phyloP scores from a whole-genome alignment of 306 rosid species.

The Citrullus colocynthis region DNA sequence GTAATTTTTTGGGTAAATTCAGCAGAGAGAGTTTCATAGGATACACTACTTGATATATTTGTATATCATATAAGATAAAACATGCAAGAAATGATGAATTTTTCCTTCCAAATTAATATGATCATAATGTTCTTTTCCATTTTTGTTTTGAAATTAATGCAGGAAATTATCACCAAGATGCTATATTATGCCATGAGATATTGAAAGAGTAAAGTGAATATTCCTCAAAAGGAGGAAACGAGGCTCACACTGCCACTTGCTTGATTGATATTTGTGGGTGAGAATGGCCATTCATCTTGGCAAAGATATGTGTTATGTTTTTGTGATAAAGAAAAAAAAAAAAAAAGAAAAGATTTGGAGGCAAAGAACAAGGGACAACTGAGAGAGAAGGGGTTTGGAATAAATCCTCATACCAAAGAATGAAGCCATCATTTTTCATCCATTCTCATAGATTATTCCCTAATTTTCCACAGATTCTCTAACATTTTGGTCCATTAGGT shows the following conservation, averaged over 20 bases:
- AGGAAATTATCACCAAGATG: background rate
- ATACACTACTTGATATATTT: background rate
- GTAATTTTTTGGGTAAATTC: no score
- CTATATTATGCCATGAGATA: background rate
- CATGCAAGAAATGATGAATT: no score
- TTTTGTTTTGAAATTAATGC: background rate
- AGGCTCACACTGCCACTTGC: background rate
- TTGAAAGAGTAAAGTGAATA: background rate
- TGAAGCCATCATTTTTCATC: background rate
- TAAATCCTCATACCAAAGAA: background rate
- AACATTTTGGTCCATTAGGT: background rate
- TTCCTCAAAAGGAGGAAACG: background rate
- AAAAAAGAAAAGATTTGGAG: background rate
- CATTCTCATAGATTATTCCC: background rate
- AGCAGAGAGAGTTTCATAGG: background rate
- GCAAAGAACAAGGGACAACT: background rate
- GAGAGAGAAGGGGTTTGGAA: background rate
- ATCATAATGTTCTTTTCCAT: background rate
- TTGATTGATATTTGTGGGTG: background rate
- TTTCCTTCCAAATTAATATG: background rate
- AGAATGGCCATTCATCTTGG: background rate
- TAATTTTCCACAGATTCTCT: background rate
- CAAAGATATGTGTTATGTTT: background rate
- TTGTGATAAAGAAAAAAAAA: background rate
- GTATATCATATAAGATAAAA: no score